Percentiles rank a stretch among this genome's conserved stretches.
phyloP scores from a whole-genome alignment of 2,329 filamentous ascomycete genomes.

The Karstenula rhodostoma region DNA sequence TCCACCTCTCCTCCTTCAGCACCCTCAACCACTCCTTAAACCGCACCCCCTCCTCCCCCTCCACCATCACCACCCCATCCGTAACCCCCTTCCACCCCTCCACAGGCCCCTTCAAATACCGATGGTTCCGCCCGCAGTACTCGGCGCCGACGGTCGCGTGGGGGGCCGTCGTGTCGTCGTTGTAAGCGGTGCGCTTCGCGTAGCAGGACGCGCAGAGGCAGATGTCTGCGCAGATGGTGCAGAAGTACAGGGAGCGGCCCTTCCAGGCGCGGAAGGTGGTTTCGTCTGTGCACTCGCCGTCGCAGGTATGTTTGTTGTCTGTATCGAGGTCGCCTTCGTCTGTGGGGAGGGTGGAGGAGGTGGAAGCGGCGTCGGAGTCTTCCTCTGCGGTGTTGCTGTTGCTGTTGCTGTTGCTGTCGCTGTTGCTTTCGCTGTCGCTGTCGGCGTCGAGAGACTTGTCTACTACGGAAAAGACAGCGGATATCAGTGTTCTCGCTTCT shows the following conservation, averaged over 20 bases:
- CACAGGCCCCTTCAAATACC: slow-evolving; percentile 27
- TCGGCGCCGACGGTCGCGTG: not conserved
- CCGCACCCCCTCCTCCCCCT: slow-evolving; percentile 16
- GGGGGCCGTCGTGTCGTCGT: not conserved
- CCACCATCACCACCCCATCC: slow-evolving; percentile 22
- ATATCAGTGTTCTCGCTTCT: slow-evolving; percentile 26
- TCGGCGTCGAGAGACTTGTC: slow-evolving; percentile 16
- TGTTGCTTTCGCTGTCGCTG: not conserved
- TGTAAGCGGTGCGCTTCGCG: slow-evolving; percentile 15
- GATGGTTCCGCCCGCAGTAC: slow-evolving; percentile 24
- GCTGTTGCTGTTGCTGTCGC: not conserved
- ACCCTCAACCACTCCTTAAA: slow-evolving; percentile 27
- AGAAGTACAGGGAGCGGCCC: slow-evolving; percentile 20
- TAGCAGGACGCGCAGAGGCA: slow-evolving; percentile 25
- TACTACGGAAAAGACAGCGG: slow-evolving; percentile 24
- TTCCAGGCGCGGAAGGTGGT: slow-evolving; percentile 20
- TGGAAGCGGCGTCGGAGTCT: not conserved
- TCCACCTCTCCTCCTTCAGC: slow-evolving; percentile 29
- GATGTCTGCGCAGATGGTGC: slow-evolving; percentile 23
- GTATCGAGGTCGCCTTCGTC: slow-evolving; percentile 5
- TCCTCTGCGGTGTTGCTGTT: not conserved
- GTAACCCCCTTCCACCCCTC: slow-evolving; percentile 28
- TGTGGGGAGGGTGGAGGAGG: not conserved
- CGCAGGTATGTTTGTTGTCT: slow-evolving; percentile 8
- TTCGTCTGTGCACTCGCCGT: slow-evolving; percentile 5